Evolutionary conservation across 495 filamentous ascomycete genomes (phyloP).

Genomic region (Tuber aestivum): DNA sequence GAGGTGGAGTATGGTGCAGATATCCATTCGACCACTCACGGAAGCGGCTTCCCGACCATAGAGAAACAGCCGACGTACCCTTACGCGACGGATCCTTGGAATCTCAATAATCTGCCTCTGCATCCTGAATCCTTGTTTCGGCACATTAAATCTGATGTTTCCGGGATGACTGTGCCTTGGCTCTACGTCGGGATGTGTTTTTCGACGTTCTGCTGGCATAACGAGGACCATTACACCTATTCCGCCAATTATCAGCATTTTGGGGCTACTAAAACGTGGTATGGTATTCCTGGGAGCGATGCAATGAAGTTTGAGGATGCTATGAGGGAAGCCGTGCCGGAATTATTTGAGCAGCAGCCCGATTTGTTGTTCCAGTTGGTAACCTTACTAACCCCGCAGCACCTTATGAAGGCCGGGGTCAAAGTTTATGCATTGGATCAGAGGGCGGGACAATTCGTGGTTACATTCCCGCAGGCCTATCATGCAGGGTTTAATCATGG

Average conservation of each 20-base stretch:
- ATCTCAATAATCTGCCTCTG: conserved; percentile 86
- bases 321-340: conserved; percentile 90
- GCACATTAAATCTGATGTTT: conserved; percentile 96
- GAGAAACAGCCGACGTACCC: conserved; percentile 82
- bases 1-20: conserved; percentile 98
- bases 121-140: conserved; percentile 89
- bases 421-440: conserved; percentile 90
- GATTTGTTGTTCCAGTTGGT: conserved; percentile 96
- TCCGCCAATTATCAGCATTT: conserved; percentile 99
- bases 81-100: conserved; percentile 89
- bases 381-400: conserved; percentile 86
- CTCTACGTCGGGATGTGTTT: conserved; percentile 99
- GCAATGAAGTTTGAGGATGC: conserved; percentile 90
- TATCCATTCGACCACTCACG: conserved; percentile 96
- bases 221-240: conserved; percentile 96
- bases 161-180: conserved; percentile 99
- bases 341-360: conserved; percentile 94
- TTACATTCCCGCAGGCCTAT: conserved; percentile 90
- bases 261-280: conserved; percentile 98
- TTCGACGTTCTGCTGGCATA: conserved; percentile 99
- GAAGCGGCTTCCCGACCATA: conserved; percentile 93
- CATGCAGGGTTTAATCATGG: conserved; percentile 92
- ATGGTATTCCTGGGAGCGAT: conserved; percentile 91
- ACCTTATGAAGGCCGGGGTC: conserved; percentile 90
- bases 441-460: conserved; percentile 88